These are phyloP conservation scores for Cercospora janseana DNA, from an alignment of 2,329 filamentous ascomycete genomes.

Conservation along the genomic window DNA sequence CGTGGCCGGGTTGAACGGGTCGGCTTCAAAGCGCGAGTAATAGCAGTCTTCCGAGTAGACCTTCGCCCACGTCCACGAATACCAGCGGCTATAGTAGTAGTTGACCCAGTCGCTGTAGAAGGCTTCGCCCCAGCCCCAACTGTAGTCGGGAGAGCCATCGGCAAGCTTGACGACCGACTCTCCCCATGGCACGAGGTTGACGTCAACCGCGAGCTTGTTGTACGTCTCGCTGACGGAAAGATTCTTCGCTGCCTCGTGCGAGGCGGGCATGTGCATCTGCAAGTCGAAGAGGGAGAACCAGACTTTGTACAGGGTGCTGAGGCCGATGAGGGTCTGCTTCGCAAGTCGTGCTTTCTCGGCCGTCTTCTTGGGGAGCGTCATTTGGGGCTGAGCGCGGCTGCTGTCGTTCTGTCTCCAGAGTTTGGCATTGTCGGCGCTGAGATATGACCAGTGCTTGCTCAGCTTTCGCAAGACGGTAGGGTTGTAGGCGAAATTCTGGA, in stretches of 20 bases:
- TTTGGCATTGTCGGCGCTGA: not conserved
- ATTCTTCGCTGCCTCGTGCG: not conserved
- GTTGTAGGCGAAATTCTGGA: not conserved
- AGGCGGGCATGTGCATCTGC: not conserved
- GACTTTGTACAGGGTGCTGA: not conserved
- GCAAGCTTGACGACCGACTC: not conserved
- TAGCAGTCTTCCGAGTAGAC: not conserved
- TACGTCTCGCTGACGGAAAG: not conserved
- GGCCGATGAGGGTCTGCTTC: not conserved
- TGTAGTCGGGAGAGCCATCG: not conserved
- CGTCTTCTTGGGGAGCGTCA: not conserved
- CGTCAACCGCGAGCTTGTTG: constrained; percentile 1
- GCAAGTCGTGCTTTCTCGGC: not conserved
- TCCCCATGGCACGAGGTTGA: not conserved
- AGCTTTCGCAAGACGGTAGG: not conserved
- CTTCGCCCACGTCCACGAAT: not conserved
- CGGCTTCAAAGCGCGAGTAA: not conserved
- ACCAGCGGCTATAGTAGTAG: not conserved
- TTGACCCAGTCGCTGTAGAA: not conserved
- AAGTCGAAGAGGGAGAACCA: not conserved
- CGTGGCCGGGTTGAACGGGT: not conserved
- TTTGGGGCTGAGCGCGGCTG: not conserved
- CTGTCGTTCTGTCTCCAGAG: not conserved
- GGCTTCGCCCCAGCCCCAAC: not conserved
- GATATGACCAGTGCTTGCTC: not conserved